Evolutionary conservation across 2,329 filamentous ascomycete species (phyloP), one percentile per base, ranked within the genome.

Genomic region (Acrodontium crateriforme): DNA sequence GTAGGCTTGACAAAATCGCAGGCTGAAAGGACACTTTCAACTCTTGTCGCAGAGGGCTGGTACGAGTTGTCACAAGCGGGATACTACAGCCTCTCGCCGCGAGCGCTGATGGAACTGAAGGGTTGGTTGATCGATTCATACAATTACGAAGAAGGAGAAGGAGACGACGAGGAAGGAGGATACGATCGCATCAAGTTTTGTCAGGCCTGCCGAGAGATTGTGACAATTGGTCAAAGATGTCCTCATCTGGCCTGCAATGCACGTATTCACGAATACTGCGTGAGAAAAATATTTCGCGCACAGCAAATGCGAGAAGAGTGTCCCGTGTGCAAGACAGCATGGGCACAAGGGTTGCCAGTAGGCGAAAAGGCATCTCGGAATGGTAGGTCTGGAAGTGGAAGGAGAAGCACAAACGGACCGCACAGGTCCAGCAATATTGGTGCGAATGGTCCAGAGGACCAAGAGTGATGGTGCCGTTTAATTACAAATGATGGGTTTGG

Each of bases 51-150:
- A 3, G 79, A 89, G 45, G 79, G 78, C 3, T 98, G 89, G 82
- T 67, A 98, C 31, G 76, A 87, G 51, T 71, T 73, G 49, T 89
- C 78, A 34, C 47, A 52, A 10, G 65, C 66, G 8, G 74, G 74
- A 0, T 92, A 76, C 54, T 94, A 83, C 53, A 72, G 68, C 11
- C 62, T 94, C 11, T 77, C 74, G 28, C 71, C 83, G 3, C 69
- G 87, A 6, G 78, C 74, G 2, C 59, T 98, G 40, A 72, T 95
- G 63, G 89, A 98, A 60, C 59, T 98, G 32, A 67, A 78, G 32
- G 65, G 69, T 2, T 95, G 85, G 75, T 65, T 98, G 26, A 59
- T 82, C n/a, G 79, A 81, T 29, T 82, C 78, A 16, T 98, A 93
- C 55, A 95, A 98, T 48, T 68, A 71, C 7, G 62, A 71, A 7